Evolutionary conservation across 2,329 filamentous ascomycete species (phyloP).

Genomic region (Fusarium verticillioides): DNA sequence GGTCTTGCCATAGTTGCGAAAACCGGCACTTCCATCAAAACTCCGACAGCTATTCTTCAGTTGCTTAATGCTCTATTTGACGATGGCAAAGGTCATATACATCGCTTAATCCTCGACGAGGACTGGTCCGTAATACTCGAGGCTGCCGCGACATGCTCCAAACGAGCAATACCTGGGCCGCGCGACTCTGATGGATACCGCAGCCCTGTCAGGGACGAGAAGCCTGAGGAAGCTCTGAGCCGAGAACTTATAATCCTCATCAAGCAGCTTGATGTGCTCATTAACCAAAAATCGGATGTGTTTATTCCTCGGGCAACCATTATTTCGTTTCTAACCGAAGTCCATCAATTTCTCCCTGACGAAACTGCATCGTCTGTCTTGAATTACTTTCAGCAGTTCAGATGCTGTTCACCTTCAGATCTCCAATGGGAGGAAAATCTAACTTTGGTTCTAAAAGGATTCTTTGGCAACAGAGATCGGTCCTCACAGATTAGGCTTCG

Average conservation of each 20-base stretch:
- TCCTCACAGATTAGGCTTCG: conserved; percentile 71
- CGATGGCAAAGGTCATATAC: conserved; percentile 63
- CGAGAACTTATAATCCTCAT: conserved; percentile 59
- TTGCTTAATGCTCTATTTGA: conserved; percentile 67
- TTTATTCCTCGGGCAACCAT: conserved; percentile 74
- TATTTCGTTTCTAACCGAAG: conserved; percentile 72
- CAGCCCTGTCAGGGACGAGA: conserved; percentile 43
- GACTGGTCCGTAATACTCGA: conserved; percentile 73
- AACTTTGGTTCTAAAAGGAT: conserved; percentile 67
- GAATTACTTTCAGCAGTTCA: conserved; percentile 74
- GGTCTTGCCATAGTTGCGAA: conserved; percentile 64
- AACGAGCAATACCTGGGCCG: conserved; percentile 41
- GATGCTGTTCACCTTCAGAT: conserved; percentile 78
- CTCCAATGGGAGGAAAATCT: conserved; percentile 74
- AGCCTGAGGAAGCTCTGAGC: conserved; percentile 52
- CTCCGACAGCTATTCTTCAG: conserved; percentile 60
- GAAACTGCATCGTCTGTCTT: conserved; percentile 72
- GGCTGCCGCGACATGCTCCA: conserved; percentile 67
- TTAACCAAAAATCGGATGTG: conserved; percentile 58
- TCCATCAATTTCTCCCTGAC: conserved; percentile 72
- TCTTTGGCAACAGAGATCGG: conserved; percentile 71
- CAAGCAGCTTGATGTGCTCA: conserved; percentile 60
- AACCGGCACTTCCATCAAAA: conserved; percentile 56
- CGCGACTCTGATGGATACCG: conserved; percentile 42
- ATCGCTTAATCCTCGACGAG: conserved; percentile 69